phyloP scores from a whole-genome alignment of 495 filamentous ascomycete species.

The Penicillium pulvis region DNA sequence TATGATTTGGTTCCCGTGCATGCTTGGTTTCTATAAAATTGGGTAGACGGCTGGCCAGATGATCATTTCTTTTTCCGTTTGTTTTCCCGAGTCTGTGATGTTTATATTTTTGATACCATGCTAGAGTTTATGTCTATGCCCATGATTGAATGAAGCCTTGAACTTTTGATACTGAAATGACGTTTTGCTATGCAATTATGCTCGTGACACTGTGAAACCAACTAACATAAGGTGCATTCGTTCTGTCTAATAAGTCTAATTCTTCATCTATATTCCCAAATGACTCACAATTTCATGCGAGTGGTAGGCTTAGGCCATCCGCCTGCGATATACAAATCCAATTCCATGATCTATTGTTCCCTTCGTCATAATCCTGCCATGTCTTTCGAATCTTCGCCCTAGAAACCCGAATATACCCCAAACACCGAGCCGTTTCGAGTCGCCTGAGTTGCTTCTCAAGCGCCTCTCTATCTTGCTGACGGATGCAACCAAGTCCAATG shows the following conservation, averaged over 20 bases:
- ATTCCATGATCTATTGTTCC: background rate
- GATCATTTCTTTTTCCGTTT: background rate
- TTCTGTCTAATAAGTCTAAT: background rate
- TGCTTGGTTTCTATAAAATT: background rate
- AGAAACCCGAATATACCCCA: background rate
- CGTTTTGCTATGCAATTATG: too few relatives aligned
- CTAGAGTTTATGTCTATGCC: background rate
- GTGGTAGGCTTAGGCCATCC: background rate
- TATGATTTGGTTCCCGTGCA: background rate
- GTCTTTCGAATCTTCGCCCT: background rate
- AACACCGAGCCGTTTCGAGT: background rate
- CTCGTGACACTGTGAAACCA: too few relatives aligned
- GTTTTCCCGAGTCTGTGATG: background rate
- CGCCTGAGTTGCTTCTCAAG: background rate
- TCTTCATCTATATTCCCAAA: background rate
- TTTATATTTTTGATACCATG: constrained; percentile 2
- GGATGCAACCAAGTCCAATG: background rate
- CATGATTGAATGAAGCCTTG: constrained; percentile 3
- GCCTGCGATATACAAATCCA: background rate
- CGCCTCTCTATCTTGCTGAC: background rate
- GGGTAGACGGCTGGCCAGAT: too few relatives aligned
- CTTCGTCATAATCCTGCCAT: background rate
- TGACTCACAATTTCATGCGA: background rate
- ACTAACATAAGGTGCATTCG: background rate
- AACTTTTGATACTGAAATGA: background rate